A percentile compares a stretch with the other conserved stretches of the same genome.
Conservation (phyloP, 345 rosid species). For the Populus deltoides region DNA sequence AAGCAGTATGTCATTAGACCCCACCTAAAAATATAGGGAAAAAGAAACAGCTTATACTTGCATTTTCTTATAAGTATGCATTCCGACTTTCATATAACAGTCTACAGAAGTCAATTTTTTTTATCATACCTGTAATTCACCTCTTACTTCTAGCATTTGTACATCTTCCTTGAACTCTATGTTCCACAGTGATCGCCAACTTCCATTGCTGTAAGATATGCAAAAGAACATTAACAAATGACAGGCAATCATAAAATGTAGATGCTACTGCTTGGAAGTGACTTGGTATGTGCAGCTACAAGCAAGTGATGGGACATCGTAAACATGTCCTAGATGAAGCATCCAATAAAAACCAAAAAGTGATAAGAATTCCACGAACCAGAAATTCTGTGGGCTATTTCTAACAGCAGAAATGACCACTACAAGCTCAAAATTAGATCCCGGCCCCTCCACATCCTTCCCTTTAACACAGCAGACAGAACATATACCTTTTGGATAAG, state of each 20-base stretch:
- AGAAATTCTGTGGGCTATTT: slow-evolving; percentile 93
- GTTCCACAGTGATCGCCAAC: slow-evolving; percentile 92
- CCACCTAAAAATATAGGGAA: not conserved
- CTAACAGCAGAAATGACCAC: slow-evolving; percentile 79
- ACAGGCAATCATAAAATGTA: not conserved
- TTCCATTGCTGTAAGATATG: slow-evolving; percentile 65
- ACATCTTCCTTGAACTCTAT: slow-evolving; percentile 76
- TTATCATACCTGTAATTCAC: slow-evolving; percentile 74
- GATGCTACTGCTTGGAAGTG: not conserved
- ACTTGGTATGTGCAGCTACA: not conserved
- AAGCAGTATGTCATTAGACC: no score
- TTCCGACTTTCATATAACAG: not conserved
- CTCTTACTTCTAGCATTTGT: slow-evolving; percentile 65
- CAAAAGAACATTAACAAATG: slow-evolving; percentile 10
- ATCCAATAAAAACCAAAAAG: not conserved
- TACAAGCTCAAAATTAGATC: slow-evolving; percentile 81
- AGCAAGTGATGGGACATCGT: not conserved
- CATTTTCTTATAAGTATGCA: not conserved
- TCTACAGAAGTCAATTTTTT: not conserved
- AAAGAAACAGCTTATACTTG: not conserved
- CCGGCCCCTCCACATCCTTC: slow-evolving; percentile 80
- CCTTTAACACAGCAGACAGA: slow-evolving; percentile 73
- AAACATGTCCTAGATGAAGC: not conserved
- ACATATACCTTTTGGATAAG: slow-evolving; percentile 88
- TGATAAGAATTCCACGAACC: slow-evolving; percentile 45